Evolutionary conservation across 2,329 filamentous ascomycete genomes (phyloP).

Genomic region (Nigrospora sphaerica): DNA sequence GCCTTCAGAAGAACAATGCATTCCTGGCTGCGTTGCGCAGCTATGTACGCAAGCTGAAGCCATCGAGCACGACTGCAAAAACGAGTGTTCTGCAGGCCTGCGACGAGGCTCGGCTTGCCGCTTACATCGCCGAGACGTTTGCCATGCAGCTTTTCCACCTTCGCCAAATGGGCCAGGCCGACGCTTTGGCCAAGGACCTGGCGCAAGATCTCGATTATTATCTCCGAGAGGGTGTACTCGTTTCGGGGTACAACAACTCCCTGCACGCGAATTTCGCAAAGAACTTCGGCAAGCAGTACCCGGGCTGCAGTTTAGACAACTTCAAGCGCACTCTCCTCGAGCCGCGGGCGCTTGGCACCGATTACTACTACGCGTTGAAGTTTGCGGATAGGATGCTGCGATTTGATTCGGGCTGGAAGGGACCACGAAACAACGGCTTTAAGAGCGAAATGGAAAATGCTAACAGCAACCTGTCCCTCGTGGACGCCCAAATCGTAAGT

Average conservation of each 20-base stretch:
- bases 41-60: constrained; percentile 56
- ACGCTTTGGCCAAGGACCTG: constrained; percentile 61
- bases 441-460: constrained; percentile 75
- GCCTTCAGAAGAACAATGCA: constrained; percentile 63
- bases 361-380: constrained; percentile 79
- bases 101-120: constrained; percentile 64
- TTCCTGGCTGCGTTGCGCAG: constrained; percentile 68
- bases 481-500: constrained; percentile 77
- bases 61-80: constrained; percentile 44
- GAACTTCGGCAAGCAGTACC: constrained; percentile 76
- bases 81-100: constrained; percentile 50
- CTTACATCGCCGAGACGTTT: constrained; percentile 78
- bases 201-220: constrained; percentile 74
- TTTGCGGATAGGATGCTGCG: constrained; percentile 69
- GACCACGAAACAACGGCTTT: constrained; percentile 65
- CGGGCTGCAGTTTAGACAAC: constrained; percentile 63
- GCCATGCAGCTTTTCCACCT: constrained; percentile 86
- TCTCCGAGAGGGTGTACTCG: constrained; percentile 66
- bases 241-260: constrained; percentile 81
- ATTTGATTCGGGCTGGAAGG: constrained; percentile 73
- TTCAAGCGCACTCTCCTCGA: constrained; percentile 72
- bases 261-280: constrained; percentile 77
- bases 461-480: constrained; percentile 84
- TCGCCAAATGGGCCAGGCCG: constrained; percentile 64
- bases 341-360: constrained; percentile 58